These are phyloP conservation scores for Colletotrichum sp. DNA, from an alignment of 2,329 filamentous ascomycete genomes.

Conservation along the genomic window DNA sequence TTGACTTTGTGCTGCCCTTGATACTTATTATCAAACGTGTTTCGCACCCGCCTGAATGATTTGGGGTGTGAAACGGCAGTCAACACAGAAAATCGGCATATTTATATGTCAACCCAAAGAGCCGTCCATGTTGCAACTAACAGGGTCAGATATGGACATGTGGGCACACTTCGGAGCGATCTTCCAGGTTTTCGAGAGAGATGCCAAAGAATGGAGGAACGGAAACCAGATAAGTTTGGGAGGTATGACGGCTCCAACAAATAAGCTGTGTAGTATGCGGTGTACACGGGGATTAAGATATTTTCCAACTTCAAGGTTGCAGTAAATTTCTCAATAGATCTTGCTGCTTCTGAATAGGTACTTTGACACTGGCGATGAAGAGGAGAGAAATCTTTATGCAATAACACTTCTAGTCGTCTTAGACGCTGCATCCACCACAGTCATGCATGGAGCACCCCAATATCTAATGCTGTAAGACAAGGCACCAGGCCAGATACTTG, in stretches of 20 bases:
- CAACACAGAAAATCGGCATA: neutral
- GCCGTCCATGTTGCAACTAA: no score
- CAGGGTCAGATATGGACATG: no score
- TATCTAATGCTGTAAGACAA: neutral
- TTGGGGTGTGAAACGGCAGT: neutral
- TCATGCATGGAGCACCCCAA: neutral
- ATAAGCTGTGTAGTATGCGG: no score
- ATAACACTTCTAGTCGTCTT: neutral
- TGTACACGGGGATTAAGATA: no score
- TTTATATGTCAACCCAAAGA: neutral
- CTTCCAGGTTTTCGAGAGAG: neutral
- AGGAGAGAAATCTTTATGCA: no score
- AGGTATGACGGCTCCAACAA: no score
- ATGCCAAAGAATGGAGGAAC: neutral
- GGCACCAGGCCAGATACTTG: no score
- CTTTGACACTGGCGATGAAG: neutral
- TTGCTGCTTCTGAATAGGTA: neutral
- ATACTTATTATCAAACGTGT: neutral
- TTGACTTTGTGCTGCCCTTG: neutral
- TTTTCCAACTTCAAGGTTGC: no score
- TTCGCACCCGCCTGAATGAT: no score
- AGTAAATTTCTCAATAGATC: no score
- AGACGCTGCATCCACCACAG: neutral
- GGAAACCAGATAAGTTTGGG: no score
- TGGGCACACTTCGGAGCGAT: no score